Evolutionary conservation across 2,329 filamentous ascomycete genomes (phyloP).

Genomic region (Xylariaceae sp.): DNA sequence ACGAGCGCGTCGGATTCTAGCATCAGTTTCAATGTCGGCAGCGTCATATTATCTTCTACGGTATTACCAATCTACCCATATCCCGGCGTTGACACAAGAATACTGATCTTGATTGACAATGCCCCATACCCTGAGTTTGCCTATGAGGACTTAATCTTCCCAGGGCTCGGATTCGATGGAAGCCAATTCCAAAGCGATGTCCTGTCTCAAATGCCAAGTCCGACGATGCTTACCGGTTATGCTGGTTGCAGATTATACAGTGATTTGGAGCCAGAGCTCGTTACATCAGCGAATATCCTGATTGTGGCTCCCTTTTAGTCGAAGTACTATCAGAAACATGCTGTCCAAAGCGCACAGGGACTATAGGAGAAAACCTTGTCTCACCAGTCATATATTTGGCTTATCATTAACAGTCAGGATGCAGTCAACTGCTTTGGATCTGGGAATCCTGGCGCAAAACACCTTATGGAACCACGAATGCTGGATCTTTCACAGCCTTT

Average conservation of each 20-base stretch:
- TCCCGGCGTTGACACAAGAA: no score
- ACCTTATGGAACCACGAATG: background rate
- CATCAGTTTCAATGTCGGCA: background rate
- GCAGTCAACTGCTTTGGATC: background rate
- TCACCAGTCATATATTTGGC: no score
- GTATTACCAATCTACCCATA: no score
- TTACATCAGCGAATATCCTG: background rate
- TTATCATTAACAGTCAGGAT: no score
- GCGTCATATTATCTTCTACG: no score
- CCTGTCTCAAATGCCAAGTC: background rate
- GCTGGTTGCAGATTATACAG: background rate
- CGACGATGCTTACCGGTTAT: slow-evolving; percentile 1
- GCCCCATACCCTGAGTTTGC: slow-evolving; percentile 5
- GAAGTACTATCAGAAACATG: background rate
- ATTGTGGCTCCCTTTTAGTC: background rate
- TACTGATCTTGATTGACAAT: slow-evolving; percentile 3
- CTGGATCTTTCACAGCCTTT: background rate
- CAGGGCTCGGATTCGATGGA: background rate
- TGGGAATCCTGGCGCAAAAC: background rate
- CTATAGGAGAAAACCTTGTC: background rate
- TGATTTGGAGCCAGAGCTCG: background rate
- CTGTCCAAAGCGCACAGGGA: background rate
- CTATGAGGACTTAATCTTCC: slow-evolving; percentile 3
- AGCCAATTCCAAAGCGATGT: background rate
- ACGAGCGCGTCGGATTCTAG: background rate